A percentile compares a stretch with the other conserved stretches of the same genome.
These are phyloP conservation scores for Globisporangium nunn DNA, from an alignment of 352 stramenopile species.

Conservation along the genomic window DNA sequence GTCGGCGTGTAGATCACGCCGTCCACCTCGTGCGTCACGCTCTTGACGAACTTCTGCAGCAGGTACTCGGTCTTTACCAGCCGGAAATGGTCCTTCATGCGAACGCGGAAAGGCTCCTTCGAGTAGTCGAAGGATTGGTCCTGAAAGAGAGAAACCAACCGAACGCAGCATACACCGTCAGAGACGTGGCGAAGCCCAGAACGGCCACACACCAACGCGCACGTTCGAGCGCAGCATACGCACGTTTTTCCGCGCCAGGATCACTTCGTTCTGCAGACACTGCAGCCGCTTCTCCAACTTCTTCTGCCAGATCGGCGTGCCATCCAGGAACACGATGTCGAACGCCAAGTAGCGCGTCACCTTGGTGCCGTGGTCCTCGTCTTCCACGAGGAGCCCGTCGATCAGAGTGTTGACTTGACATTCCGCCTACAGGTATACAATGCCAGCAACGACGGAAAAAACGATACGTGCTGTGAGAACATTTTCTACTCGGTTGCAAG, in stretches of 20 bases:
- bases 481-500: no score
- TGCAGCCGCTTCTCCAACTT: conserved; percentile 85
- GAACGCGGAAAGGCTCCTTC: conserved; percentile 80
- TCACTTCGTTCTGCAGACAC: conserved; percentile 87
- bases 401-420: conserved; percentile 75
- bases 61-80: conserved; percentile 82
- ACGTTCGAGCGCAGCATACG: conserved; percentile 4
- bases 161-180: background rate
- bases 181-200: no score
- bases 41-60: conserved; percentile 81
- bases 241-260: conserved; percentile 81
- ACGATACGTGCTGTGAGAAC: background rate
- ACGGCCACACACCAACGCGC: background rate
- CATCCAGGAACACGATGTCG: conserved; percentile 79
- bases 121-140: conserved; percentile 71
- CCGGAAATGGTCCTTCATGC: conserved; percentile 88
- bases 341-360: conserved; percentile 75
- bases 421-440: conserved; percentile 32
- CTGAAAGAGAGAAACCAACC: conserved; percentile 16
- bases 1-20: conserved; percentile 84
- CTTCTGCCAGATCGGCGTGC: conserved; percentile 75
- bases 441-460: background rate
- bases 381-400: conserved; percentile 81
- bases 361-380: conserved; percentile 71
- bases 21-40: conserved; percentile 82